Evolutionary conservation across 1,284 basidiomycete genomes (phyloP), one percentile per base, ranked within the genome.

Genomic region (Austroboletus novae-zelandiae): DNA sequence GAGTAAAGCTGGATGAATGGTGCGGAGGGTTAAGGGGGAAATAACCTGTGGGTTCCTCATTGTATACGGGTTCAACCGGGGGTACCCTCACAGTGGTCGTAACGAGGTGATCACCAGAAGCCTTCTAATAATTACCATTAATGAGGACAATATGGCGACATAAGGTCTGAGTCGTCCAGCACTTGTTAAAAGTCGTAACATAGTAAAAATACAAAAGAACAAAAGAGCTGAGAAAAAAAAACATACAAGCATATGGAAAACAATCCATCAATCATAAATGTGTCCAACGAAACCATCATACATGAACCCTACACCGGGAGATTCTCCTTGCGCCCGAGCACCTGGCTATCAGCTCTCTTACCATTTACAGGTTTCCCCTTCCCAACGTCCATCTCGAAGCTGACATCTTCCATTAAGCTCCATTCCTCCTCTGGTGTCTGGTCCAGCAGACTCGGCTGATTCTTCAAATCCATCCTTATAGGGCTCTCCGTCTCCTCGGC

Each of bases 371-470:
- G 10, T 35, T 46, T 62, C 32, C 50, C 57, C 32, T 55, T 67
- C 10, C 56, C 62, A 23, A 46, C 29, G 5, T 67, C 64, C 45
- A 70, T 62, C 61, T 74, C 78, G 54, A 84, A 81, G 58, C 81
- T 84, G 41, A 80, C 61, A 40, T 83, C 81, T 17, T 74, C 74
- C 59, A 70, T 70, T 59, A 67, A 59, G 42, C 75, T 74, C 74
- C 78, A 80, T 35, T 77, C 74, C 50, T 83, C 82, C 56, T 83
- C 81, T 14, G 79, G 74, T 60, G 76, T 70, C 61, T 85, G 82
- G 56, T 84, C 83, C 50, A 86, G 62, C 55, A 86, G 61, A 62
- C 80, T 84, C 14, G 79, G 78, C 52, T 83, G 77, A 25, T 61
- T 61, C 37, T 71, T 71, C 47, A 74, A 40, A 35, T 70, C 69